A percentile compares a stretch with the other conserved stretches of the same genome.
Evolutionary conservation across 176 grass and related monocot species (phyloP).

Genomic region (Musa beccarii): DNA sequence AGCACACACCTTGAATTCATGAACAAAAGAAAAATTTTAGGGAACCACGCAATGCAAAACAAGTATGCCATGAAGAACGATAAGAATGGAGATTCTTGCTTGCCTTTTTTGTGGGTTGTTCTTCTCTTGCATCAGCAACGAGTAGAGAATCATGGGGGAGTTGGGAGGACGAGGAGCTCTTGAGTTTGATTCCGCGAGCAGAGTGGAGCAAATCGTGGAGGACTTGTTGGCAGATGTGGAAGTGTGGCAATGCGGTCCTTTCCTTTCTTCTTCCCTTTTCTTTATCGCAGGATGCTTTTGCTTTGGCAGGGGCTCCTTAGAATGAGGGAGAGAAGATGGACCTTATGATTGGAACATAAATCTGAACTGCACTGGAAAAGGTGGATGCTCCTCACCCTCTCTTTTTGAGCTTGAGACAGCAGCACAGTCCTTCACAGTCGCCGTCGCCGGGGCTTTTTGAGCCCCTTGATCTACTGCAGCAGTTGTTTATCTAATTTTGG

Average conservation of each 20-base stretch:
- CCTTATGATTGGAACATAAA: background rate
- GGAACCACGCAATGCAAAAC: too few relatives aligned
- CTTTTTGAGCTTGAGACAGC: background rate
- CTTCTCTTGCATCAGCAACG: slow-evolving; percentile 45
- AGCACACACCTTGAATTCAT: too few relatives aligned
- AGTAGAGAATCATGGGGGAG: slow-evolving; percentile 59
- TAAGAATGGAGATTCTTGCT: background rate
- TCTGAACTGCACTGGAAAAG: background rate
- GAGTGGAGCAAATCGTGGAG: background rate
- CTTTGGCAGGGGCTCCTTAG: slow-evolving; percentile 30
- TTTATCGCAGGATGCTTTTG: slow-evolving; percentile 40
- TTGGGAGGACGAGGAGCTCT: too few relatives aligned
- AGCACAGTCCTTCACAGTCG: background rate
- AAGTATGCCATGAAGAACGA: background rate
- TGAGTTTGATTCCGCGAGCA: background rate
- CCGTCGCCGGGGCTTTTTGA: too few relatives aligned
- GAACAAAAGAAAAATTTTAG: too few relatives aligned
- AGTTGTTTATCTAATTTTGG: background rate
- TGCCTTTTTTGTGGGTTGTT: slow-evolving; percentile 52
- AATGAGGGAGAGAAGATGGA: slow-evolving; percentile 1
- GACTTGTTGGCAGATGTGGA: background rate
- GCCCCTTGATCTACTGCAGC: background rate
- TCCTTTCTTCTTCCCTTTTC: background rate
- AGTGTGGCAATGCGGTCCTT: background rate
- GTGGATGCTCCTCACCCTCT: too few relatives aligned